phyloP scores from a whole-genome alignment of 179 eudicot species.

The Corrigiola litoralis region DNA sequence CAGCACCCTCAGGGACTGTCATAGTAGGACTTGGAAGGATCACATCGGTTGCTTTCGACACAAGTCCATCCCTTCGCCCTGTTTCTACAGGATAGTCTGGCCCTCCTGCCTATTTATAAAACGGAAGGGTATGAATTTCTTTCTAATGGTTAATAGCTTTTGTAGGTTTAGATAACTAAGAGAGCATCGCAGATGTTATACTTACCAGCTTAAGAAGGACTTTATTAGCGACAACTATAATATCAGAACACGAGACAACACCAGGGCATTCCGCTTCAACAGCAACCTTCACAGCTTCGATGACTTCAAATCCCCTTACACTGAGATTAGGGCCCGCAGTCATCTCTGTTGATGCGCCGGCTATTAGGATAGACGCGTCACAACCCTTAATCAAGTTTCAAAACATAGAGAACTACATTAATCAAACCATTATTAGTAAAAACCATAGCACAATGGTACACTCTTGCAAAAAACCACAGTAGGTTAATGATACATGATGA shows the following conservation, averaged over 20 bases:
- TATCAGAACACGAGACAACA: conserved; percentile 68
- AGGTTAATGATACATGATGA: too few species aligned
- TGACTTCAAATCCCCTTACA: conserved; percentile 47
- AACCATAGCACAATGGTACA: background rate
- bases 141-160: background rate
- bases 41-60: conserved; percentile 10
- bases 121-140: background rate
- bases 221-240: conserved; percentile 53
- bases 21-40: conserved; percentile 22
- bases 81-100: conserved; percentile 19
- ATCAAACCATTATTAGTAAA: background rate
- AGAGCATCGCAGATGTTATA: background rate
- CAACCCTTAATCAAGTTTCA: conserved; percentile 33
- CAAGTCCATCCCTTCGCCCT: conserved; percentile 25
- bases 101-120: conserved; percentile 13
- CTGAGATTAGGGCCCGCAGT: conserved; percentile 36
- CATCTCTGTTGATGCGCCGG: conserved; percentile 42
- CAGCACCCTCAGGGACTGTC: conserved; percentile 8
- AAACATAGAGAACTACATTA: background rate
- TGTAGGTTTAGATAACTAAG: too few species aligned
- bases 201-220: conserved; percentile 48
- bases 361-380: conserved; percentile 55
- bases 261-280: conserved; percentile 53
- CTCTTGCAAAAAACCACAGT: background rate
- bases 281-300: conserved; percentile 44